Evolutionary conservation across 2,329 filamentous ascomycete genomes (phyloP).

Genomic region (Raffaelea arxii): DNA sequence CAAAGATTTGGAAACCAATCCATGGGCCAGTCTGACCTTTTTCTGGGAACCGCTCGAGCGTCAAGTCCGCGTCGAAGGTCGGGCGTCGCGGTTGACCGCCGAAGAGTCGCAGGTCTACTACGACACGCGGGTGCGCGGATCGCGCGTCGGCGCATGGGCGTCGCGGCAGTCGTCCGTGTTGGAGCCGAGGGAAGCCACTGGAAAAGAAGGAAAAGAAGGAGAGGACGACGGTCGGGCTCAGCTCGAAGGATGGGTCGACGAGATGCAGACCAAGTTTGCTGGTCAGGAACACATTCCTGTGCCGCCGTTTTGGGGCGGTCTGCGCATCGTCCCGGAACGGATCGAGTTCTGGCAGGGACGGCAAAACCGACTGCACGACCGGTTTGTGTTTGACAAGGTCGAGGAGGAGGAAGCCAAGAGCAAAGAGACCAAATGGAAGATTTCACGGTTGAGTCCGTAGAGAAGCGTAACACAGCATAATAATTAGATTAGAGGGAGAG

Average conservation of each 20-base stretch:
- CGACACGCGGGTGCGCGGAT: constrained; percentile 64
- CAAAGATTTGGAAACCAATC: constrained; percentile 55
- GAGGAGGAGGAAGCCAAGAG: constrained; percentile 25
- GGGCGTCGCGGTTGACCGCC: constrained; percentile 51
- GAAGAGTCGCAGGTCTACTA: constrained; percentile 66
- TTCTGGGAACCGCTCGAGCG: constrained; percentile 82
- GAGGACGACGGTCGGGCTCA: constrained; percentile 60
- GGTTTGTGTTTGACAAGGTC: constrained; percentile 72
- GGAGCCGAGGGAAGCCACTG: constrained; percentile 23
- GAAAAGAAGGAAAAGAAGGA: not conserved
- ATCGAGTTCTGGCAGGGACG: constrained; percentile 97
- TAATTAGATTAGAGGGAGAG: too few species aligned
- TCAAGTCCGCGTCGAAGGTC: constrained; percentile 84
- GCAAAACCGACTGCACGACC: constrained; percentile 82
- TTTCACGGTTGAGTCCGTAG: too few species aligned
- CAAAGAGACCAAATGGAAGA: too few species aligned
- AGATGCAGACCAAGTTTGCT: constrained; percentile 67
- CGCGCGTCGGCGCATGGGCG: constrained; percentile 85
- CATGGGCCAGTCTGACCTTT: constrained; percentile 75
- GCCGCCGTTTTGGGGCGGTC: constrained; percentile 88
- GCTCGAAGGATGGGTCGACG: constrained; percentile 67
- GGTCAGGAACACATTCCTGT: constrained; percentile 76
- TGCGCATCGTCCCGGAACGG: constrained; percentile 74
- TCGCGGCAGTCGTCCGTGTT: constrained; percentile 79
- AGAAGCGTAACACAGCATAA: too few species aligned